Evolutionary conservation across 108 stramenopile species (phyloP), one percentile per base, ranked within the genome.

Genomic region (Fragilaria crotonensis): DNA sequence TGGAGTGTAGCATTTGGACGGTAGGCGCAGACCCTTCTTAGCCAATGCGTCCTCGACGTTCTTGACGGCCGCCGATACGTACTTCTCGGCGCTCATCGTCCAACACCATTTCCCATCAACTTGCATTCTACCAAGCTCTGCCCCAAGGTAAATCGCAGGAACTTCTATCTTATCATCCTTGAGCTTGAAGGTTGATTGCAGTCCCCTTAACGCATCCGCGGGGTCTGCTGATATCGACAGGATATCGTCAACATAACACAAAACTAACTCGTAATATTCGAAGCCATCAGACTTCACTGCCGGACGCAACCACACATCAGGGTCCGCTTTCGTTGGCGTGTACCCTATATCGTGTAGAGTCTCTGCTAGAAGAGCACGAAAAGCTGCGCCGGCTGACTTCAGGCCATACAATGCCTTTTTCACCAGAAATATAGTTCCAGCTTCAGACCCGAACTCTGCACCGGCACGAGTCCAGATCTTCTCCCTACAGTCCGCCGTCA

Each of bases 231-330:
- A 50, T 50, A 72, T 55, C 2, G 51, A 59, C 1, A 71, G 50
- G 2, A 21, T 5, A 45, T 79, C 70, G 31, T 72, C 70, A 14
- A 65, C 63, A 41, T 75, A 75, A 3, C 56, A 18, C 20, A 75
- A 54, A 26, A 75, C 50, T 33, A 62, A 68, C 31, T 75, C 70
- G 5, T 54, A 72, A 21, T 68, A 68, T 30, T 71, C 58, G 5
- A 48, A 9, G 5, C 70, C 67, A 41, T 67, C 52, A 29, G 49
- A 7, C 30, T 59, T 64, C 2, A 25, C 57, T 0, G 68, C 53
- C 9, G 56, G 27, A 4, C 60, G 51, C 11, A 60, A 41, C 61
- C 73, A 67, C 2, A 71, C 66, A 55, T 71, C 66, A n/a, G 75
- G 71, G 28, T 77, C 71, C 18, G 48, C 67, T 25, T 18, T 19